Evolutionary conservation across 306 rosid species (phyloP).

Genomic region (Malus sieversii): DNA sequence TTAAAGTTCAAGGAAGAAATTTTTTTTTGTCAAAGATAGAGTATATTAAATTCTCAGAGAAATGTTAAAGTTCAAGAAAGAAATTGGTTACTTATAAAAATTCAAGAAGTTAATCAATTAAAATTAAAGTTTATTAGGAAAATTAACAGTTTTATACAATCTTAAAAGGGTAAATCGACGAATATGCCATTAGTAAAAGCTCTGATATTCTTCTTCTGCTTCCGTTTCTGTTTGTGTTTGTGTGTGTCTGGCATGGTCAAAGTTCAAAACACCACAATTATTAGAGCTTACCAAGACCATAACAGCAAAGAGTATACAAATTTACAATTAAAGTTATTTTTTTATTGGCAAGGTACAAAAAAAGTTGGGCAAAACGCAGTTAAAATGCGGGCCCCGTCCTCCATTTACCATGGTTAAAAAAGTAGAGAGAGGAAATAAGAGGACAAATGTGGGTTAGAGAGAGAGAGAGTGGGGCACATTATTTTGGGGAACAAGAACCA

Average conservation of each 20-base stretch:
- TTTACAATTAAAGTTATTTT: no score
- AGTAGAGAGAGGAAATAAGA: conserved; percentile 1
- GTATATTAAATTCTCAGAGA: no score
- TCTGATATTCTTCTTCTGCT: neutral
- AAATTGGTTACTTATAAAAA: no score
- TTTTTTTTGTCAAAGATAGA: no score
- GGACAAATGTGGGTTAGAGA: conserved; percentile 12
- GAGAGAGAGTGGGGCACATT: conserved; percentile 16
- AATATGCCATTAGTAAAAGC: neutral
- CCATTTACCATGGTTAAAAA: neutral
- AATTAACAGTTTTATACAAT: no score
- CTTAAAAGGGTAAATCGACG: no score
- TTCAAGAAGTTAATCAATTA: fast-evolving
- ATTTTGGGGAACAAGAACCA: conserved; percentile 62
- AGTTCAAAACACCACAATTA: neutral
- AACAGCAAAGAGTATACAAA: neutral
- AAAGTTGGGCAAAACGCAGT: neutral
- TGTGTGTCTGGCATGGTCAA: neutral
- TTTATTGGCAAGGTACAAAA: no score
- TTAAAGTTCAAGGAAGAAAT: no score
- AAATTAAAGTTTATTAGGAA: no score
- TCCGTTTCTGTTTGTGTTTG: neutral
- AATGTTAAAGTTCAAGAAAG: no score
- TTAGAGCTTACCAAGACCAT: neutral
- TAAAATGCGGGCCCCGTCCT: neutral